Percentiles rank a stretch among this genome's conserved stretches.
These are phyloP conservation scores for Aureobasidium sp. DNA, from an alignment of 2,329 filamentous ascomycete genomes.

Conservation along the genomic window DNA sequence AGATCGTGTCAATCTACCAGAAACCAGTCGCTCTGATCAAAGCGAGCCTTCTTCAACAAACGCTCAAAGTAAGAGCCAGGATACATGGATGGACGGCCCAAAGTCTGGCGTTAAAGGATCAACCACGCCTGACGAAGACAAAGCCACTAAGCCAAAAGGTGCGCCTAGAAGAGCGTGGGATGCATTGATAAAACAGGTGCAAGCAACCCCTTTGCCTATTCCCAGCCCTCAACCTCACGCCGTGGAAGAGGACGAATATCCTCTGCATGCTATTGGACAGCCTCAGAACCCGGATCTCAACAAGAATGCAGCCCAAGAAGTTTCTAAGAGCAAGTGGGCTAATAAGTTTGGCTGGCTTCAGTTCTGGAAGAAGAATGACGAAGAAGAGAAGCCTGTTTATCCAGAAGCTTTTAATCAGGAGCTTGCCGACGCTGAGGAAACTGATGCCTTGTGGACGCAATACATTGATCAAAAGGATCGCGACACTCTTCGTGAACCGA, in stretches of 20 bases:
- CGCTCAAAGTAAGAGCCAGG: not conserved
- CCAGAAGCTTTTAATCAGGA: slow-evolving; percentile 56
- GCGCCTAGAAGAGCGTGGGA: slow-evolving; percentile 18
- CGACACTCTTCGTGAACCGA: slow-evolving; percentile 72
- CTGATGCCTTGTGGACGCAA: slow-evolving; percentile 67
- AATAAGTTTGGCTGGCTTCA: slow-evolving; percentile 22
- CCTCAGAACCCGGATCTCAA: not conserved
- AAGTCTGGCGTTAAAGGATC: not conserved
- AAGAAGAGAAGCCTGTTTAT: slow-evolving; percentile 43
- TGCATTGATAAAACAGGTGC: slow-evolving; percentile 19
- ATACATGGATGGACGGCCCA: not conserved
- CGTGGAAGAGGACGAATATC: slow-evolving; percentile 28
- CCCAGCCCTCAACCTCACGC: slow-evolving; percentile 39
- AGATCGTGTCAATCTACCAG: not conserved
- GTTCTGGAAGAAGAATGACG: slow-evolving; percentile 26
- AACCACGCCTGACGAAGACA: not conserved
- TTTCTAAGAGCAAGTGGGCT: slow-evolving; percentile 24
- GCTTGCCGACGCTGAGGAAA: slow-evolving; percentile 54
- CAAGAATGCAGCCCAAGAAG: slow-evolving; percentile 17
- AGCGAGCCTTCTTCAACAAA: slow-evolving; percentile 2
- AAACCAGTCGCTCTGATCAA: not conserved
- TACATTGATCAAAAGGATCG: slow-evolving; percentile 77
- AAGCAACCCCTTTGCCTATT: slow-evolving; percentile 28
- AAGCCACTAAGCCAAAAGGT: not conserved
- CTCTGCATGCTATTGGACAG: slow-evolving; percentile 17